Evolutionary conservation across 2,329 filamentous ascomycete species (phyloP).

Genomic region (Exserohilum turcica): DNA sequence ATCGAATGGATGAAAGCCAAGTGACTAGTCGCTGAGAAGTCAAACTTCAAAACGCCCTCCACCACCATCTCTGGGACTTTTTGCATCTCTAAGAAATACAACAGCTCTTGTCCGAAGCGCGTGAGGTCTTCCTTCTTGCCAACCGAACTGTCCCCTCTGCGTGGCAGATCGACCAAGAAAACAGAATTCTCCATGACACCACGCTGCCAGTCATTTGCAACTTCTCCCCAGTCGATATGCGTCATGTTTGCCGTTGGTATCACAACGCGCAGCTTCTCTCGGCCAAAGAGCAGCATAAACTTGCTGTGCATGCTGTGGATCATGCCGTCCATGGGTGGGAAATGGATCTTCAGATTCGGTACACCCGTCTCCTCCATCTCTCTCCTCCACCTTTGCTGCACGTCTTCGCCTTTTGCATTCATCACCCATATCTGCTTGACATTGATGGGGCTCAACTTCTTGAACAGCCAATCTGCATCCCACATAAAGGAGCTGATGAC

Average conservation of each 20-base stretch:
- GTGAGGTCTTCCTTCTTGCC: conserved; percentile 48
- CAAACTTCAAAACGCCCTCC: conserved; percentile 74
- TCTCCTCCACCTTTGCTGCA: conserved; percentile 29
- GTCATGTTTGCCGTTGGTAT: conserved; percentile 87
- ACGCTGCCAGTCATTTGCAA: conserved; percentile 56
- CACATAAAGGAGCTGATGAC: conserved; percentile 87
- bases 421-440: conserved; percentile 62
- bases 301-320: conserved; percentile 90
- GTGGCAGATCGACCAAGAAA: conserved; percentile 90
- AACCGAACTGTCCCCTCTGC: conserved; percentile 45
- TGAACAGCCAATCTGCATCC: conserved; percentile 75
- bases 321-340: conserved; percentile 76
- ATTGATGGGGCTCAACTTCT: conserved; percentile 68
- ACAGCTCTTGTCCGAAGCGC: conserved; percentile 71
- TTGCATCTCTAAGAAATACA: conserved; percentile 71
- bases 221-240: conserved; percentile 86
- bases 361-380: conserved; percentile 46
- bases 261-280: conserved; percentile 74
- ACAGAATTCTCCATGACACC: conserved; percentile 59
- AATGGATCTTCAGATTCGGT: conserved; percentile 68
- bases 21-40: conserved; percentile 73
- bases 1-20: conserved; percentile 86
- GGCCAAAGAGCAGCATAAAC: conserved; percentile 84
- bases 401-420: conserved; percentile 55
- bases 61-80: conserved; percentile 68